These are phyloP conservation scores for Leishmania braziliensis DNA, from an alignment of 208 protist genomes.

Conservation along the genomic window DNA sequence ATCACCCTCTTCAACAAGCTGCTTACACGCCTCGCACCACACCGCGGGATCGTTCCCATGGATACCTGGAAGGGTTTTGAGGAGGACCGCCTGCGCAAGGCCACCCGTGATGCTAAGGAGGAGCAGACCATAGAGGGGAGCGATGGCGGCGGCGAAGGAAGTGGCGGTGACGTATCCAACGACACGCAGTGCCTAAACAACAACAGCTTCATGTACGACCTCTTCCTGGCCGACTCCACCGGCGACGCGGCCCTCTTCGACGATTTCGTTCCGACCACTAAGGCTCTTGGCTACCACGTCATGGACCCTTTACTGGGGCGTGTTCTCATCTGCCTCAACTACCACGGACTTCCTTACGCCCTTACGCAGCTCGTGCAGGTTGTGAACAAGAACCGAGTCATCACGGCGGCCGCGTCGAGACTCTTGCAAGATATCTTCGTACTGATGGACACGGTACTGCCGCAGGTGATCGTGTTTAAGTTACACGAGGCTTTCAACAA, in stretches of 20 bases:
- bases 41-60: constrained; percentile 69
- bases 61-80: constrained; percentile 71
- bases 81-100: constrained; percentile 55
- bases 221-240: constrained; percentile 18
- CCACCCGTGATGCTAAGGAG: constrained; percentile 25
- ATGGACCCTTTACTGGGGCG: constrained; percentile 79
- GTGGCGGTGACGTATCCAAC: constrained; percentile 4
- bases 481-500: constrained; percentile 83
- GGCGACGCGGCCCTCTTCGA: constrained; percentile 32
- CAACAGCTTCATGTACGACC: constrained; percentile 30
- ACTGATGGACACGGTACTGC: constrained; percentile 89
- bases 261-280: constrained; percentile 81
- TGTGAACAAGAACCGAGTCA: constrained; percentile 43
- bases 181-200: constrained; percentile 15
- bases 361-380: constrained; percentile 71
- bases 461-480: constrained; percentile 63
- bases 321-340: constrained; percentile 68
- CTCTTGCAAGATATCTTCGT: constrained; percentile 86
- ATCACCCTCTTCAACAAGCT: constrained; percentile 86
- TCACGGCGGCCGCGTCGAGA: constrained; percentile 56
- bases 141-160: neutral
- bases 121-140: constrained; percentile 16
- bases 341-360: constrained; percentile 86
- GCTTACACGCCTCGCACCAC: constrained; percentile 71
- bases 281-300: constrained; percentile 85